Evolutionary conservation across 345 rosid genomes (phyloP).

Genomic region (Moricandia arvensis): DNA sequence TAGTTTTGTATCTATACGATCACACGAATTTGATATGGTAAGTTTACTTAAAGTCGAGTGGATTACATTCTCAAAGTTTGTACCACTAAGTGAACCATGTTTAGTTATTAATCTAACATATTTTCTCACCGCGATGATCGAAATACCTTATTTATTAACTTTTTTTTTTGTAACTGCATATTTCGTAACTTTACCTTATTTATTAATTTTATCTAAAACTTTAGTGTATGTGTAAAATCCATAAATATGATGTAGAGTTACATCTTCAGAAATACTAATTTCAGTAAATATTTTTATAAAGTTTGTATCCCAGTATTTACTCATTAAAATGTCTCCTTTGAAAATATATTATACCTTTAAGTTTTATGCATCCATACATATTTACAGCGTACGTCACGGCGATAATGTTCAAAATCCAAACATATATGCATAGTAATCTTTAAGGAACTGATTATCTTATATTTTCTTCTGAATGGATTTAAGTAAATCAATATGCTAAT

Average conservation of each 20-base stretch:
- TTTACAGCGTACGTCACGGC: no score
- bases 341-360: no score
- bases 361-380: no score
- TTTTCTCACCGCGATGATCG: neutral
- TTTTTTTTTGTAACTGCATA: no score
- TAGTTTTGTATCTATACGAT: no score
- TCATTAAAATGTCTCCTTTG: no score
- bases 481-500: slow-evolving; percentile 1
- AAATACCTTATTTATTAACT: neutral
- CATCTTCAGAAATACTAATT: neutral
- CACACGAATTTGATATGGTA: no score
- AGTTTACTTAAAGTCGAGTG: no score
- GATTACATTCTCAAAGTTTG: no score
- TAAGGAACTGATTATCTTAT: neutral
- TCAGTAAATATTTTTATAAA: neutral
- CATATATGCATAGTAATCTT: neutral
- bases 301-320: neutral
- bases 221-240: neutral
- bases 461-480: neutral
- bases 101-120: neutral
- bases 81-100: no score
- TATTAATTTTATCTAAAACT: neutral
- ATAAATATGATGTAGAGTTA: neutral
- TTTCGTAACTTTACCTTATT: neutral
- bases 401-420: no score